Base-by-base conservation (phyloP, 2,329 filamentous ascomycete genomes). In the Thelonectria olida region DNA sequence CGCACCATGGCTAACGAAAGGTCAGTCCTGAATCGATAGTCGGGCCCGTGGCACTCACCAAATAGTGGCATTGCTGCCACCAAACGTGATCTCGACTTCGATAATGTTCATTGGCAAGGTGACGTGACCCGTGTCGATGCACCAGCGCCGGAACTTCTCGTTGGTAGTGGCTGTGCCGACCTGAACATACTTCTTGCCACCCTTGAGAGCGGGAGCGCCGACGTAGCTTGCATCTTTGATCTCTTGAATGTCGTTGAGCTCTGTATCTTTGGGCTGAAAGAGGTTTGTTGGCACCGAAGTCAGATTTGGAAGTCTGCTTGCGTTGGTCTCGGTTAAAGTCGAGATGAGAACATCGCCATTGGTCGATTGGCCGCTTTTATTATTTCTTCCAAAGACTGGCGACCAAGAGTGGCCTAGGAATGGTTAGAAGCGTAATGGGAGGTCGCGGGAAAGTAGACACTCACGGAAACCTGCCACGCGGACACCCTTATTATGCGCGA, bases 401-500 rank as follows among this genome's bases (percentile, higher is more conserved):
- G 60, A 54, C 60, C 55, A 63, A 15, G 60, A 63, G 48, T 63
- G 60, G 3, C 54, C 60, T 62, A 42, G n/a, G n/a, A n/a, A n/a
- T n/a, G 15, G 6, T 31, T 45, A 27, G n/a, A 45, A n/a, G 12
- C 6, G 19, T 7, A 22, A 15, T 20, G 17, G n/a, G 10, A 22
- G 7, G 25, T 27, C 20, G 10, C n/a, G 7, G 17, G 5, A 34
- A 23, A 2, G 7, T 22, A 23, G 22, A 17, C 19, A 55, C 50
- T 25, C 39, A 59, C 60, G 55, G 28, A 55, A 63, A 23, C 60
- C 60, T 17, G 60, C 48, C 2, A 47, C 53, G 27, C 60, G 52
- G 23, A 63, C 60, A n/a, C 55, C 58, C 55, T 55, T 55, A 19
- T 56, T 59, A 2, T 44, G 15, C 19, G 42, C 12, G n/a, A 36